phyloP scores from a whole-genome alignment of 139 green algal species.

The Coccomyxa sp. region DNA sequence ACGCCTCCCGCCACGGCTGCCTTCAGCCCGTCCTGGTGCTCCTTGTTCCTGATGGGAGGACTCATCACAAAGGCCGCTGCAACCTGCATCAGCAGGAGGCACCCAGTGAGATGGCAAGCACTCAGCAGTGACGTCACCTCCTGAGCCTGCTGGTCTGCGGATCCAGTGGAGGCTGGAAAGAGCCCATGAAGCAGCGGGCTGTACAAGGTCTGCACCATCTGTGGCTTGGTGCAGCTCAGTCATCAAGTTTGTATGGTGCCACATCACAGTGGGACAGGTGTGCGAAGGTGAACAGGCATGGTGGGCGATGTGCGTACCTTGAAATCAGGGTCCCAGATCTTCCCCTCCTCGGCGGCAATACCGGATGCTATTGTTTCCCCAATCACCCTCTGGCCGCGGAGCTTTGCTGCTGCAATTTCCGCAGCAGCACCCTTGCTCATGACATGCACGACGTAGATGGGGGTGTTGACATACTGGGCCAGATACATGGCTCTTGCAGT shows the following conservation, averaged over 20 bases:
- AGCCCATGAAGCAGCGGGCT: too few species aligned
- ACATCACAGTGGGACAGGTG: too few species aligned
- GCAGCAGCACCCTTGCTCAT: constrained; percentile 84
- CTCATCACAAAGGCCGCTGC: constrained; percentile 89
- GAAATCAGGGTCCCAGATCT: constrained; percentile 78
- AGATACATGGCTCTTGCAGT: constrained; percentile 82
- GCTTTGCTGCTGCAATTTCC: constrained; percentile 44
- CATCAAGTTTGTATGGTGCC: too few species aligned
- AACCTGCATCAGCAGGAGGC: too few species aligned
- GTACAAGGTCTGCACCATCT: too few species aligned
- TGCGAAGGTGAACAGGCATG: neutral
- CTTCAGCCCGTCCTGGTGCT: constrained; percentile 34
- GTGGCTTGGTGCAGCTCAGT: too few species aligned
- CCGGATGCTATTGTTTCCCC: constrained; percentile 82
- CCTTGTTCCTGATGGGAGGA: constrained; percentile 73
- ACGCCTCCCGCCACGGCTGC: constrained; percentile 34
- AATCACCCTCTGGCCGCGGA: constrained; percentile 52
- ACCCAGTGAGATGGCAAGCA: too few species aligned
- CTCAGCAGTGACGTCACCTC: too few species aligned
- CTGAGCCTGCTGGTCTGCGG: too few species aligned
- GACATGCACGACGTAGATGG: constrained; percentile 97
- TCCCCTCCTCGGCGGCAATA: constrained; percentile 68
- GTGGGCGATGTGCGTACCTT: constrained; percentile 9
- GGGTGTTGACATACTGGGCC: constrained; percentile 69
- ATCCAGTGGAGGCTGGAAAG: too few species aligned